Base-by-base conservation (phyloP, 2,329 filamentous ascomycete species). In the Aspergillus floridensis region DNA sequence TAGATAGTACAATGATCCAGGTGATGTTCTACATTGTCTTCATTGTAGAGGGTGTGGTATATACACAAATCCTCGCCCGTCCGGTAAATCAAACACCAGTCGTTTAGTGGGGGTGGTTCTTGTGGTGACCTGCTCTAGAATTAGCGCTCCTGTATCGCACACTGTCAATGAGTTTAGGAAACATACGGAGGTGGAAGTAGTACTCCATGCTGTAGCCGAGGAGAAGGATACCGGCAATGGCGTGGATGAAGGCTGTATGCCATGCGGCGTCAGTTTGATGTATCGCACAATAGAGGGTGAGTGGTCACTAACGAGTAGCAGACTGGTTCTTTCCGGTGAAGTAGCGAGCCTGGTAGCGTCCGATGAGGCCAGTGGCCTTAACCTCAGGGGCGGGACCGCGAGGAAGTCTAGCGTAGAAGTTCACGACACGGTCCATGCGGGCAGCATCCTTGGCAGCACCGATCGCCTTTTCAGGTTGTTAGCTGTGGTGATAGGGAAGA, bases 101-200 rank as follows among this genome's bases (percentile, higher is more conserved):
- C 14, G 62, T 75, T 83, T 96, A 99, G 85, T 99, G 95, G 72
- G 92, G 91, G 81, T 99, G 96, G 90, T 99, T 98, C 91, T 99
- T 99, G 90, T 98, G 93, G 87, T 99, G 93, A 73, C 95, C 95
- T 99, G 70, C 57, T 56, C 49, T 61, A 49, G 57, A 66, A 52
- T 64, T 56, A 63, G 60, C 41, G 56, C 16, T 47, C 21, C n/a
- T 46, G 14, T 29, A 44, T 10, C 31, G 24, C n/a, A 21, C 2
- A 41, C 41, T 19, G 11, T 21, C 22, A 5, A n/a, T 49, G 26
- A 29, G 26, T 8, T 29, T 16, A 22, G 11, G 21, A 53, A 31
- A 87, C 91, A 80, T 88, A 99, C 95, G 92, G 74, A 99, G 86
- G 82, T 99, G 96, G 91, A 96, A 98, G 87, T 99, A 98, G 88